Conservation (phyloP, 305 asterid species). For the Lippia alba region DNA sequence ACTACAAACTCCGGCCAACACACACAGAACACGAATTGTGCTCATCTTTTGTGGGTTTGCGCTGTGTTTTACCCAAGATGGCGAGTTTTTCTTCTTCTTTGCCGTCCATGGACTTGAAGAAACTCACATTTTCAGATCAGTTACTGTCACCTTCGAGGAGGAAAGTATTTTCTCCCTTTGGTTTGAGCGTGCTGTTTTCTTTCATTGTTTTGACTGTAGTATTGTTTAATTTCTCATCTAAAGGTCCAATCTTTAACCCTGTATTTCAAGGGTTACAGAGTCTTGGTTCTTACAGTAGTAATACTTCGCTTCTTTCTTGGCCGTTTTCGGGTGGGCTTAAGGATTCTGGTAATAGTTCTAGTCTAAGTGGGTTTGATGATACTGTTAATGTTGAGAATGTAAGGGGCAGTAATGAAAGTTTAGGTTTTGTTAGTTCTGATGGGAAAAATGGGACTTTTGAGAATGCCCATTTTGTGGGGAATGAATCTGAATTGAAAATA, state of each 20-base stretch:
- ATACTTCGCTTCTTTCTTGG: conserved; percentile 45
- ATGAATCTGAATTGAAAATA: conserved; percentile 35
- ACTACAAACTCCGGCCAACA: conserved; percentile 17
- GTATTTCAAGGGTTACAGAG: conserved; percentile 52
- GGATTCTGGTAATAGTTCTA: conserved; percentile 17
- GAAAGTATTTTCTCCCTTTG: conserved; percentile 65
- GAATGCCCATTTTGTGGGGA: conserved; percentile 40
- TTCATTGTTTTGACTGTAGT: conserved; percentile 54
- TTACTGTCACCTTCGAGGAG: conserved; percentile 53
- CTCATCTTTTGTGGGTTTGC: conserved; percentile 1
- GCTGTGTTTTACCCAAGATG: conserved; percentile 24
- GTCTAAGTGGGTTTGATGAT: conserved; percentile 35
- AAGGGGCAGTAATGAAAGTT: conserved; percentile 31
- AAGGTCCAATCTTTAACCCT: conserved; percentile 55
- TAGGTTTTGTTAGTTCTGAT: conserved; percentile 34
- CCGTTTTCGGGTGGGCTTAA: conserved; percentile 39
- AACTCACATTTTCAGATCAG: conserved; percentile 58
- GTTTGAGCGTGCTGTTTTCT: conserved; percentile 57
- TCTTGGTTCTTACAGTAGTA: conserved; percentile 40
- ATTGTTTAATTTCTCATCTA: conserved; percentile 51
- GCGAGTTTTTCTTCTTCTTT: conserved; percentile 41
- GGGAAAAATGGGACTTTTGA: conserved; percentile 36
- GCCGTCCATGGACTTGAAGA: conserved; percentile 62
- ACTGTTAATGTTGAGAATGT: conserved; percentile 28
- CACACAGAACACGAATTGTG: not conserved